Conservation (phyloP, 371 early-diverging fungal species). For the Mortierella sp. region DNA sequence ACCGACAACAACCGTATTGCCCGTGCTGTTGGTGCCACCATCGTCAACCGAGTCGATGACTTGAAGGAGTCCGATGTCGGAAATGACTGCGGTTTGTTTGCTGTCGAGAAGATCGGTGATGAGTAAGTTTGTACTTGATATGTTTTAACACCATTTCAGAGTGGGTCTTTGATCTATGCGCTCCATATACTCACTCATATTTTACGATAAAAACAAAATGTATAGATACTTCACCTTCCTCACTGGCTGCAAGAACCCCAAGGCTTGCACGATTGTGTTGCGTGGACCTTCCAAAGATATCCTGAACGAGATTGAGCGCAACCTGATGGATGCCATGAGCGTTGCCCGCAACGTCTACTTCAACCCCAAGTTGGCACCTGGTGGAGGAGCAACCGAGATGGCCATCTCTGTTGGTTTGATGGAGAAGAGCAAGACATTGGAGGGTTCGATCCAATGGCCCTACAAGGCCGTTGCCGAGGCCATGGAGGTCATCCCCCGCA, state of each 20-base stretch:
- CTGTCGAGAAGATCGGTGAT: constrained; percentile 98
- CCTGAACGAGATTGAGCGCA: constrained; percentile 99
- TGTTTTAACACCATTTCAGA: no score
- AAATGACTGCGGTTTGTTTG: constrained; percentile 94
- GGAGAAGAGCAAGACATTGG: constrained; percentile 90
- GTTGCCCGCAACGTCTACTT: constrained; percentile 99
- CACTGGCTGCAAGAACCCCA: constrained; percentile 95
- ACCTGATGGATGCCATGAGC: constrained; percentile 99
- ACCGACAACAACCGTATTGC: constrained; percentile 99
- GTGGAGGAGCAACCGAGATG: constrained; percentile 99
- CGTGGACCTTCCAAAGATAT: constrained; percentile 99
- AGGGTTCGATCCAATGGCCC: constrained; percentile 96
- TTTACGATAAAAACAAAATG: no score
- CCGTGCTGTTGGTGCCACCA: constrained; percentile 98
- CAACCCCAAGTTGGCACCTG: constrained; percentile 94
- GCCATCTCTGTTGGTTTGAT: constrained; percentile 91
- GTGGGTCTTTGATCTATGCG: no score
- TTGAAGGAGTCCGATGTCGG: constrained; percentile 97
- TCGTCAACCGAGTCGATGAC: constrained; percentile 98
- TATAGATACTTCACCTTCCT: constrained; percentile 93
- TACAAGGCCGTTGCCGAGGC: constrained; percentile 96
- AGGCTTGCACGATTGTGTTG: constrained; percentile 98
- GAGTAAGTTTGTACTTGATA: constrained; percentile 79
- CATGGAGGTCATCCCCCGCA: constrained; percentile 98
- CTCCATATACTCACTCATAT: no score